These are phyloP conservation scores for Lenwebbia sp. DNA, from an alignment of 345 rosid species.

Conservation along the genomic window DNA sequence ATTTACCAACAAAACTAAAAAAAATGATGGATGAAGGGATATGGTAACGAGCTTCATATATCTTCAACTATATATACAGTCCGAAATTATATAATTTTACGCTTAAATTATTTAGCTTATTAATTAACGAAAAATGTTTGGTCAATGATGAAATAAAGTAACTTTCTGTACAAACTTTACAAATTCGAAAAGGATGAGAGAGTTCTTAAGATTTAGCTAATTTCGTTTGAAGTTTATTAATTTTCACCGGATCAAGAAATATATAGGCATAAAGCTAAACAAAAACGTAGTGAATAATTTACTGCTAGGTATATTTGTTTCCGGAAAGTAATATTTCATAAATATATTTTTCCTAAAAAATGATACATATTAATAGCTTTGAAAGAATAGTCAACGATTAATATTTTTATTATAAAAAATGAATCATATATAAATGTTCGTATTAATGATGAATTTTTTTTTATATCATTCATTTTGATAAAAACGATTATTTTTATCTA, in stretches of 20 bases:
- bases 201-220: neutral
- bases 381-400: rapidly evolving
- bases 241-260: neutral
- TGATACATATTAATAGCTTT: neutral
- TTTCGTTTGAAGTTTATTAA: rapidly evolving
- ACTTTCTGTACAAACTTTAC: too few relatives aligned
- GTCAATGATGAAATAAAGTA: too few relatives aligned
- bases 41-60: too few relatives aligned
- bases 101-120: too few relatives aligned
- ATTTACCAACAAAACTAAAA: too few relatives aligned
- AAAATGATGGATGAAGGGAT: too few relatives aligned
- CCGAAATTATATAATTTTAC: too few relatives aligned
- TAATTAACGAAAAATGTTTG: too few relatives aligned
- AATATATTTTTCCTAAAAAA: neutral
- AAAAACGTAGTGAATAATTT: neutral
- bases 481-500: neutral
- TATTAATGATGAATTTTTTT: neutral
- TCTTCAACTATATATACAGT: too few relatives aligned
- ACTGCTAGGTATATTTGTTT: neutral
- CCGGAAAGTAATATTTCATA: neutral
- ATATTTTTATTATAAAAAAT: neutral
- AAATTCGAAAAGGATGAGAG: too few relatives aligned
- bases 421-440: neutral
- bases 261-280: too few relatives aligned
- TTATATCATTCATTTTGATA: neutral